Evolutionary conservation across 1,284 basidiomycete genomes (phyloP).

Genomic region (Apiotrichum brassicae): DNA sequence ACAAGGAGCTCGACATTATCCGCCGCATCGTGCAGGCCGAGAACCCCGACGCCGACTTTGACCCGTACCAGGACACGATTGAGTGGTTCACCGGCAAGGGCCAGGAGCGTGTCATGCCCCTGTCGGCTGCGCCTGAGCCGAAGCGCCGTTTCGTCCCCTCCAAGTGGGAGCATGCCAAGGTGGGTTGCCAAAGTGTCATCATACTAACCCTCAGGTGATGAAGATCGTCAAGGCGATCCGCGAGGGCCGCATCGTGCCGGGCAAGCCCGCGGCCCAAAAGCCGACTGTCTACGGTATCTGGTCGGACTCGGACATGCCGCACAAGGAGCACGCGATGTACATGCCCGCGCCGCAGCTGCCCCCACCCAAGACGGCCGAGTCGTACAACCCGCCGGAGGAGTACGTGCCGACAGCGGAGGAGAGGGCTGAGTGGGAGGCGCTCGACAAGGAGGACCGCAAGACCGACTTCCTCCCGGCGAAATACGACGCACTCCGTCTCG

Average conservation of each 20-base stretch:
- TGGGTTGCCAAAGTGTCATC: conserved; percentile 42
- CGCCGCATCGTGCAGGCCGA: conserved; percentile 81
- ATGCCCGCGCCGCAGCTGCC: conserved; percentile 88
- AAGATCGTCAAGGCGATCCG: conserved; percentile 99
- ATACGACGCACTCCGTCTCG: conserved; percentile 74
- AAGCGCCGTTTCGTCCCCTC: conserved; percentile 95
- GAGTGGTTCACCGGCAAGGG: conserved; percentile 98
- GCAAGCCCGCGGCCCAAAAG: conserved; percentile 65
- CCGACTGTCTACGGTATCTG: conserved; percentile 84
- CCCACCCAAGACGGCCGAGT: conserved; percentile 86
- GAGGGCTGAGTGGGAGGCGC: conserved; percentile 72
- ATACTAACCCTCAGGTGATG: conserved; percentile 64
- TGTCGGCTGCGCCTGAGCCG: conserved; percentile 86
- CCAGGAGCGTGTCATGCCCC: conserved; percentile 86
- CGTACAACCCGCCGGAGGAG: conserved; percentile 97
- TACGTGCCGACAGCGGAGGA: conserved; percentile 89
- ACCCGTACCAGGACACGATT: conserved; percentile 86
- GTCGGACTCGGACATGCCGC: conserved; percentile 62
- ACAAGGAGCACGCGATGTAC: conserved; percentile 64
- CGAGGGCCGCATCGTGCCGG: conserved; percentile 84
- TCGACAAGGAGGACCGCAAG: conserved; percentile 86
- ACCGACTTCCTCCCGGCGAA: conserved; percentile 85
- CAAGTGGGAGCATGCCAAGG: conserved; percentile 99
- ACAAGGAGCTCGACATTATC: conserved; percentile 94
- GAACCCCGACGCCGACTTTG: conserved; percentile 81